Evolutionary conservation across 1,139 yeast species (phyloP).

Genomic region (Hansenula anomala): DNA sequence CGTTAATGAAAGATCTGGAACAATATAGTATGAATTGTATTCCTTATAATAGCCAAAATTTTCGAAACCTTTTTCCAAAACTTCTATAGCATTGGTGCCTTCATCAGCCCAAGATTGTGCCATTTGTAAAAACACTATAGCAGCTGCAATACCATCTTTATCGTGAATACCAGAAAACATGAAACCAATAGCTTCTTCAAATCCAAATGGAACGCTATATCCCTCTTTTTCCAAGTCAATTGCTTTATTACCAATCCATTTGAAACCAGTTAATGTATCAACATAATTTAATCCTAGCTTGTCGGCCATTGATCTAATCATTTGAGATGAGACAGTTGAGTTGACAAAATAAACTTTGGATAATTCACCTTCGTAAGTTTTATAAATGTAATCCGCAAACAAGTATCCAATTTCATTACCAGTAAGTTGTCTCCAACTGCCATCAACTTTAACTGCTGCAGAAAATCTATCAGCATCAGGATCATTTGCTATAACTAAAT

Average conservation of each 20-base stretch:
- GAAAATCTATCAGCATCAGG: slow-evolving; percentile 97
- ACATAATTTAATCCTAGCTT: slow-evolving; percentile 55
- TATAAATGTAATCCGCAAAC: slow-evolving; percentile 62
- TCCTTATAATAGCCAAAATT: slow-evolving; percentile 80
- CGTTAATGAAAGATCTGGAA: slow-evolving; percentile 48
- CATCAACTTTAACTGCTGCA: slow-evolving; percentile 47
- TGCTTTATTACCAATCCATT: slow-evolving; percentile 95
- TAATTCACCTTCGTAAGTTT: slow-evolving; percentile 21
- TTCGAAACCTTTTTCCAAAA: slow-evolving; percentile 53
- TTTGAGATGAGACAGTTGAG: slow-evolving; percentile 89
- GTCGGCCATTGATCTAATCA: slow-evolving; percentile 67
- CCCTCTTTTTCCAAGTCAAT: slow-evolving; percentile 65
- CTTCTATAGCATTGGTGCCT: slow-evolving; percentile 32
- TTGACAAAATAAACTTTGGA: slow-evolving; percentile 59
- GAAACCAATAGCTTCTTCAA: slow-evolving; percentile 94
- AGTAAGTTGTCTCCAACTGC: slow-evolving; percentile 71
- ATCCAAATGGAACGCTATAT: slow-evolving; percentile 76
- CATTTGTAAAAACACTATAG: slow-evolving; percentile 73
- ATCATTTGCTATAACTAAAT: slow-evolving; percentile 79
- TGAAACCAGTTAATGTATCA: slow-evolving; percentile 92
- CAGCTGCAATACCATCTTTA: slow-evolving; percentile 89
- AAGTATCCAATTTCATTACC: slow-evolving; percentile 90
- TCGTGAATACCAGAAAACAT: slow-evolving; percentile 88
- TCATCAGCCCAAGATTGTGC: slow-evolving; percentile 42
- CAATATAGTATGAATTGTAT: slow-evolving; percentile 79